A percentile compares a stretch with the other conserved stretches of the same genome.
These are phyloP conservation scores for Fusarium proliferatum DNA, from an alignment of 2,329 filamentous ascomycete genomes.

Conservation along the genomic window DNA sequence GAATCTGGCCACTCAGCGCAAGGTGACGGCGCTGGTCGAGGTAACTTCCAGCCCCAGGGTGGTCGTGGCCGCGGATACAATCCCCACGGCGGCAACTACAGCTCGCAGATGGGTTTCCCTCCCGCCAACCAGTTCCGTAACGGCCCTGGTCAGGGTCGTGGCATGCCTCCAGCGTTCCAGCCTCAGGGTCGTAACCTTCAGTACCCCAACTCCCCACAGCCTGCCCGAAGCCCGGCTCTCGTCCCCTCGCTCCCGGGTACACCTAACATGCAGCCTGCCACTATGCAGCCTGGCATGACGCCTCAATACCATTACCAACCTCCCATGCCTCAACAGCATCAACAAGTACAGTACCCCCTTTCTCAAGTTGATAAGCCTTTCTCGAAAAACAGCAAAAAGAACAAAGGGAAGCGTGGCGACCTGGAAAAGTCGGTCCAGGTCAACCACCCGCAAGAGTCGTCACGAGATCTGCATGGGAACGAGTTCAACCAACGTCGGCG, in stretches of 20 bases:
- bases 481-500: conserved; percentile 55
- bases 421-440: conserved; percentile 58
- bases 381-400: conserved; percentile 58
- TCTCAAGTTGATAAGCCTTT: conserved; percentile 51
- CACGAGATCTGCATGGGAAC: conserved; percentile 49
- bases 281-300: conserved; percentile 67
- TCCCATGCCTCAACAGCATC: conserved; percentile 69
- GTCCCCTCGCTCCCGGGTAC: conserved; percentile 74
- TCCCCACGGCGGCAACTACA: conserved; percentile 56
- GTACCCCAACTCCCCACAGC: conserved; percentile 72
- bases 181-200: conserved; percentile 59
- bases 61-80: conserved; percentile 64
- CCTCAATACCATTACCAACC: conserved; percentile 71
- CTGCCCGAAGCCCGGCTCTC: conserved; percentile 73
- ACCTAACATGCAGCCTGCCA: conserved; percentile 73
- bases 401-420: conserved; percentile 57
- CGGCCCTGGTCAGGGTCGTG: conserved; percentile 61
- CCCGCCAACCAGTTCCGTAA: conserved; percentile 57
- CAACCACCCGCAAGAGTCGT: conserved; percentile 52
- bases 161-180: conserved; percentile 62
- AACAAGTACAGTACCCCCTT: conserved; percentile 68
- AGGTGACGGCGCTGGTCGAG: conserved; percentile 62
- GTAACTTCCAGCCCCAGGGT: conserved; percentile 61
- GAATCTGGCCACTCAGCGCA: conserved; percentile 88
- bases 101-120: conserved; percentile 58